Evolutionary conservation across 306 rosid genomes (phyloP), one percentile per base, ranked within the genome.

Genomic region (Cicer yamashitae): DNA sequence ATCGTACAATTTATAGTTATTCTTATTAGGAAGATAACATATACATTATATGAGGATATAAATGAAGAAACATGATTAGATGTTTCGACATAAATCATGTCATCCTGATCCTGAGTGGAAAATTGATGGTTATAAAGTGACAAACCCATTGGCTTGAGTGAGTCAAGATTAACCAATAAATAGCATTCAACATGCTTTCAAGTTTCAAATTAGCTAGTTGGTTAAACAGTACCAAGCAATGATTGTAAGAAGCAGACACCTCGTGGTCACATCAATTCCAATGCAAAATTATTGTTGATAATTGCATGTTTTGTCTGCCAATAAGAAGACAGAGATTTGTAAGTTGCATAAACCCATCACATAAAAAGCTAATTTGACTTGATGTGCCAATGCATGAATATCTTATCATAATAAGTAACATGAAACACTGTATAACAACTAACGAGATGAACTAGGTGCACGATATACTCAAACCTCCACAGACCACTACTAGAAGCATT

Each of bases 281-380:
- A 73, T 60, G 77, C 77, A 71, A 53, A 78, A 52, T 18, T 50
- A 37, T 60, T 77, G 14, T 77, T 34, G 40, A 66, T 50, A 77
- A 60, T 67, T 77, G 74, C 38, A 61, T 62, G 41, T 20, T 77
- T 72, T 79, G 78, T 73, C 79, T 67, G 74, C 77, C 30, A 64
- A 63, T 45, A 22, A 68, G 39, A 53, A 78, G 57, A 68, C 74
- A 40, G 7, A 37, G 79, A 60, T 60, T 67, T 45, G 64, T 57
- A 22, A 45, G 43, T 54, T 6, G 59, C 67, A 30, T 4, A 30
- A 3, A 30, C 37, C 37, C 37, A 30, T 30, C 6, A 30, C 37
- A 3, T 30, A 30, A 30, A 30, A 30, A 30, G 5, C 37, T 30
- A 30, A 30, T 4, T 30, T 30, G 37, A 30, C 37, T 30, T 30